Percentiles rank a stretch among this genome's conserved stretches.
phyloP scores from a whole-genome alignment of 2,329 filamentous ascomycete genomes.

The Mollisia scopiformis region DNA sequence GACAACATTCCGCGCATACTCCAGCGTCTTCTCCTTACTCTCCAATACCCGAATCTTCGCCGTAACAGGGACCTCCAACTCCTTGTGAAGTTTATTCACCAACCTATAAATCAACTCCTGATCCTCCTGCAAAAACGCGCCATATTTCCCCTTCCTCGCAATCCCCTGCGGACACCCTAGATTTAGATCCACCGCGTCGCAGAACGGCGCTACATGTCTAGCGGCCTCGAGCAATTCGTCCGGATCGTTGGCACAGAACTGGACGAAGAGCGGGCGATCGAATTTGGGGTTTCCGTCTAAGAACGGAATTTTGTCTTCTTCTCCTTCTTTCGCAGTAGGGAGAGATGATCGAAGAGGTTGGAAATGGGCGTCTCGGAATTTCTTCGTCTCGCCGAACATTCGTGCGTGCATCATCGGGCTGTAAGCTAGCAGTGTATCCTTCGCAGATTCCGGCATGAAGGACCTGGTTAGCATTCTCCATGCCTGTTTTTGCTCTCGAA shows the following conservation, averaged over 20 bases:
- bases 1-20: constrained; percentile 86
- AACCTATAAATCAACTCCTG: constrained; percentile 81
- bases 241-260: constrained; percentile 92
- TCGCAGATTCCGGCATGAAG: constrained; percentile 72
- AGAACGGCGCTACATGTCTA: constrained; percentile 77
- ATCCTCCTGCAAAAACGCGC: constrained; percentile 93
- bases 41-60: constrained; percentile 94
- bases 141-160: constrained; percentile 86
- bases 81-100: constrained; percentile 79
- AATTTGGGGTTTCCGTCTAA: constrained; percentile 86
- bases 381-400: constrained; percentile 75
- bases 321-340: constrained; percentile 39
- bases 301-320: no score
- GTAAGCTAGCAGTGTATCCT: constrained; percentile 77
- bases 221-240: constrained; percentile 81
- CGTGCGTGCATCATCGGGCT: constrained; percentile 96
- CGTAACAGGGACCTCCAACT: constrained; percentile 83
- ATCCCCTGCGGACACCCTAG: constrained; percentile 97
- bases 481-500: no score
- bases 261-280: constrained; percentile 90
- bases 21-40: constrained; percentile 81
- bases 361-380: constrained; percentile 81
- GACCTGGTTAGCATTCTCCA: constrained; percentile 97
- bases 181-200: constrained; percentile 95
- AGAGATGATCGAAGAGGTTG: constrained; percentile 53